Evolutionary conservation across 2,329 filamentous ascomycete species (phyloP).

Genomic region (Talaromyces amestolkiae): DNA sequence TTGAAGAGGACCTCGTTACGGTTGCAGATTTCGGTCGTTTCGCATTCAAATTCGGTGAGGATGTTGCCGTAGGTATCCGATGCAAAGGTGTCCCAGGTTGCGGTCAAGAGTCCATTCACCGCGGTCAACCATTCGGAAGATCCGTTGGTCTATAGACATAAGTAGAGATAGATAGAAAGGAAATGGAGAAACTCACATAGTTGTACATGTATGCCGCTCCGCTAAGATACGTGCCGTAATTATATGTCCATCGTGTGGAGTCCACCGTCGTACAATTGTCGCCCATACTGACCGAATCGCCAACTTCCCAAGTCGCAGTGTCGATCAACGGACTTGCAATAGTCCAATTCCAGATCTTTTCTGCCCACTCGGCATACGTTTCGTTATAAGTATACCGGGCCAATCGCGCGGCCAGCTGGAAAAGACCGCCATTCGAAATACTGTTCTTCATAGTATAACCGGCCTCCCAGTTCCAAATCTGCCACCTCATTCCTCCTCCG

Average conservation of each 20-base stretch:
- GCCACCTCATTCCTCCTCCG: conserved; percentile 73
- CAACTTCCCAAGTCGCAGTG: conserved; percentile 19
- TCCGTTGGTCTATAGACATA: conserved; percentile 26
- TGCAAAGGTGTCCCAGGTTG: conserved; percentile 8
- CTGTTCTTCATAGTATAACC: conserved; percentile 83
- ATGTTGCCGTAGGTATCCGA: conserved; percentile 28
- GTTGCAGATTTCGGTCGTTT: conserved; percentile 55
- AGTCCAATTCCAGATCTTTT: conserved; percentile 63
- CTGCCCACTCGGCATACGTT: conserved; percentile 63
- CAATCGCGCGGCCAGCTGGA: conserved; percentile 76
- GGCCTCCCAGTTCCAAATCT: conserved; percentile 74
- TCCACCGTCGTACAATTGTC: conserved; percentile 61
- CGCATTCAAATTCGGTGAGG: conserved; percentile 61
- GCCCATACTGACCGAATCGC: conserved; percentile 44
- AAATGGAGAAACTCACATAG: conserved; percentile 39
- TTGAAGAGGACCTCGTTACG: conserved; percentile 66
- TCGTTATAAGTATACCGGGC: conserved; percentile 63
- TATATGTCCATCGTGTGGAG: conserved; percentile 64
- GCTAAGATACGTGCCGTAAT: conserved; percentile 57
- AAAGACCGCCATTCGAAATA: conserved; percentile 75
- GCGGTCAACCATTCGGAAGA: conserved; percentile 12
- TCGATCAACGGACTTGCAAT: conserved; percentile 27
- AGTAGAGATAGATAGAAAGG: neutral
- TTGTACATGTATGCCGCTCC: conserved; percentile 70
- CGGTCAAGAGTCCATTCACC: conserved; percentile 10